phyloP scores from a whole-genome alignment of 1,284 basidiomycete species.

The Xanthoconium separans region DNA sequence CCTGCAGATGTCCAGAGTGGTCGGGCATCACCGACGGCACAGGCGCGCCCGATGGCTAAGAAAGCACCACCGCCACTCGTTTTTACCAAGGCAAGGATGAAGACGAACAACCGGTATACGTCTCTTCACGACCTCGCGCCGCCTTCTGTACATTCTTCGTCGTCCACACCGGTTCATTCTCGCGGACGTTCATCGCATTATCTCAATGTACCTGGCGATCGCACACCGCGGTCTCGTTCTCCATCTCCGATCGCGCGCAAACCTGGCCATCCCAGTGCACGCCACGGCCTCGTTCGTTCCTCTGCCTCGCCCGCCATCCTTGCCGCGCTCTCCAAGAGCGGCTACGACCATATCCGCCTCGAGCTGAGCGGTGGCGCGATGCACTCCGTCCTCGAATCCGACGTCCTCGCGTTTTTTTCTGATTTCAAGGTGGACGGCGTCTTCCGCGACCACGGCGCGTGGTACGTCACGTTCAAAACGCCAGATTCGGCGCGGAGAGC shows the following conservation, averaged over 20 bases:
- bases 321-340: slow-evolving; percentile 56
- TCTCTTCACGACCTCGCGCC: slow-evolving; percentile 21
- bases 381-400: slow-evolving; percentile 58
- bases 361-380: slow-evolving; percentile 49
- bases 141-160: slow-evolving; percentile 25
- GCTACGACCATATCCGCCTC: slow-evolving; percentile 62
- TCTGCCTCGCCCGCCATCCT: slow-evolving; percentile 53
- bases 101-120: slow-evolving; percentile 21
- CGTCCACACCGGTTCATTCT: slow-evolving; percentile 30
- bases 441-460: slow-evolving; percentile 61
- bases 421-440: slow-evolving; percentile 69
- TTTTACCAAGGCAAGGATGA: slow-evolving; percentile 29
- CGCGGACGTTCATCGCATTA: slow-evolving; percentile 25
- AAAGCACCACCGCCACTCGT: slow-evolving; percentile 19
- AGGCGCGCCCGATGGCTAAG: slow-evolving; percentile 33
- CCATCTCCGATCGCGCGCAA: slow-evolving; percentile 46
- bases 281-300: slow-evolving; percentile 34
- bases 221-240: slow-evolving; percentile 39
- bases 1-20: slow-evolving; percentile 27
- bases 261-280: slow-evolving; percentile 35
- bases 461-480: slow-evolving; percentile 70
- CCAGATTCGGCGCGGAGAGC: slow-evolving; percentile 61
- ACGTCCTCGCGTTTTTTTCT: slow-evolving; percentile 58
- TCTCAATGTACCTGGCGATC: slow-evolving; percentile 15
- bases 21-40: slow-evolving; percentile 30